Evolutionary conservation across 495 filamentous ascomycete genomes (phyloP), one percentile per base, ranked within the genome.

Genomic region (Penicillium steckii): DNA sequence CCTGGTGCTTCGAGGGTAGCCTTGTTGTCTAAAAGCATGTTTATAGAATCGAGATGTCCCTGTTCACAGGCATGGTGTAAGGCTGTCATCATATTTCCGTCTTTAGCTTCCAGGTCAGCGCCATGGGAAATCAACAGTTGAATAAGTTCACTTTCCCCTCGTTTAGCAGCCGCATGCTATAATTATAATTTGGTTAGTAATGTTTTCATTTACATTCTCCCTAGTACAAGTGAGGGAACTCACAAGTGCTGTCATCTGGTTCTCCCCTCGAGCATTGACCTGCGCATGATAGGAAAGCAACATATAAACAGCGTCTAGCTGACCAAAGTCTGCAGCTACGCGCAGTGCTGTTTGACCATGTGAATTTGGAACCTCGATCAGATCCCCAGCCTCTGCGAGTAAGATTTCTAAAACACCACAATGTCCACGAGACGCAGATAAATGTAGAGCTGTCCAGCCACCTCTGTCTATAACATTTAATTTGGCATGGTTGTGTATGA

Each of bases 381-480:
- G 48, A 13, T 41, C 38, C 12, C 57, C 50, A 21, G 50, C 46
- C 24, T 75, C 67, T 5, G 59, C 51, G 22, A 76, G 22, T 10
- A 78, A 65, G 3, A 72, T 23, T n/a, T 66, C 54, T 17, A 77
- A 54, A 9, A 71, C 69, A 2, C 51, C 56, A 42, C 61, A 64
- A 54, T 78, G 74, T 12, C 70, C 72, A 37, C 71, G 65, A 3
- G 67, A 72, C 22, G 72, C 68, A n/a, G 75, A 73, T 4, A 76
- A 61, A 55, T 78, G 73, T 10, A 78, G 62, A 21, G 74, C 67
- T 17, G 72, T 76, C 37, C 62, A 70, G 4, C 66, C 65, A 7
- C 54, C 61, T n/a, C 48, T 55, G 53, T 77, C 75, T 3, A 51
- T 44, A 0, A 63, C 55, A 38, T 73, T 60, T 1, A 74, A 44